Percentiles rank a stretch among this genome's conserved stretches.
phyloP scores from a whole-genome alignment of 2,329 filamentous ascomycete genomes.

The Delphinella strobiligena region DNA sequence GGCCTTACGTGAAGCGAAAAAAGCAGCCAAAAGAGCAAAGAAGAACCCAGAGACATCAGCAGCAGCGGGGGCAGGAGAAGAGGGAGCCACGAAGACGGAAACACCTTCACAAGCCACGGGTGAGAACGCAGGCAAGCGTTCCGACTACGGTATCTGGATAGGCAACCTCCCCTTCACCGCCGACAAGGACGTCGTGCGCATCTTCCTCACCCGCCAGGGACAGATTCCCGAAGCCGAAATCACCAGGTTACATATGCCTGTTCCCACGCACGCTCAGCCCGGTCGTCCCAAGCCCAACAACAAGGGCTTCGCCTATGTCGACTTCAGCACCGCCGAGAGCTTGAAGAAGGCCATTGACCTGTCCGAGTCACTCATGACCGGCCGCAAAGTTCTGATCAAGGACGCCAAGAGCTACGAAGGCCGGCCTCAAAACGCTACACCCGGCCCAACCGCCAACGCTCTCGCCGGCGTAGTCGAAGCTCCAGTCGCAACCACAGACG shows the following conservation, averaged over 20 bases:
- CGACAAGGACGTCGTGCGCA: conserved; percentile 61
- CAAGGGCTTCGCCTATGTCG: conserved; percentile 92
- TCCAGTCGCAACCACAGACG: conserved; percentile 18
- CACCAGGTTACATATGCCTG: conserved; percentile 73
- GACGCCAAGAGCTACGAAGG: conserved; percentile 82
- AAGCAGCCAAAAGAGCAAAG: conserved; percentile 27
- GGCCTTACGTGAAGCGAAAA: conserved; percentile 79
- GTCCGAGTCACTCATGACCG: conserved; percentile 68
- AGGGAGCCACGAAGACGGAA: conserved; percentile 7
- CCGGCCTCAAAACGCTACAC: conserved; percentile 56
- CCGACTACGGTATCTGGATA: conserved; percentile 84
- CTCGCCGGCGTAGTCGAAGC: conserved; percentile 22
- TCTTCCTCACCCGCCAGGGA: conserved; percentile 65
- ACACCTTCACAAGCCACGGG: conserved; percentile 5
- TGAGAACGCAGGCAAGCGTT: conserved; percentile 40
- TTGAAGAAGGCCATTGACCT: conserved; percentile 69
- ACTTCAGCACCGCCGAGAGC: conserved; percentile 60
- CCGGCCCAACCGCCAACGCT: conserved; percentile 8
- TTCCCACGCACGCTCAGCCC: conserved; percentile 30
- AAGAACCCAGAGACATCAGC: not conserved
- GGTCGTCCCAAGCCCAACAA: conserved; percentile 46
- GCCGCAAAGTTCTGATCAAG: conserved; percentile 83
- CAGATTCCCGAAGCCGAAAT: conserved; percentile 52
- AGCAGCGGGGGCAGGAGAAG: no score
- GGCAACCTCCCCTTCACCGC: conserved; percentile 83